Evolutionary conservation across 2,329 filamentous ascomycete genomes (phyloP), one percentile per base, ranked within the genome.

Genomic region (Allantophomopsis lycopodina): DNA sequence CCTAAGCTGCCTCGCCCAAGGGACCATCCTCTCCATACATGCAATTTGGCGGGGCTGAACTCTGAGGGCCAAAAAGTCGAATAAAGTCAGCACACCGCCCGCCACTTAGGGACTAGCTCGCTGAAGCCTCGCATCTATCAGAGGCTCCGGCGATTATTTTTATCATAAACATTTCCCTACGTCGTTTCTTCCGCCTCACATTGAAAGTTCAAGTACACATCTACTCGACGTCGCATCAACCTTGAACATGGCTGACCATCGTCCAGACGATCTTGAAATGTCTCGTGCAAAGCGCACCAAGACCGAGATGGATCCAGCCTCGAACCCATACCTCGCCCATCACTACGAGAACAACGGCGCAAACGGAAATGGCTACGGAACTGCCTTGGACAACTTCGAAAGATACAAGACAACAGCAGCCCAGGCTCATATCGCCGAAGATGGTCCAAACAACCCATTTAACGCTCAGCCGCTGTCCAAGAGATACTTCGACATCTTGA

Each of bases 301-400:
- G 43, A 50, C 50, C 21, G 49, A 40, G 36, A 60, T 51, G 17
- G 69, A 75, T 54, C 71, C 73, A 40, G 62, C 63, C 42, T 55
- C 72, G 56, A 96, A 96, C 58, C 85, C 84, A 1, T 96, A 98
- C 65, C 76, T 98, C 46, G 84, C 87, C 41, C 91, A 98, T 62
- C 82, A 83, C 76, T 78, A 89, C 61, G 70, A 79, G 46, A 40
- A 46, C 15, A 37, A 40, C 8, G 47, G 47, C 35, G 41, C 40
- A 35, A 57, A 55, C 57, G 51, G 56, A 30, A 46, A 50, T 43
- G 55, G 54, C 34, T 55, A 48, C 41, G 56, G 61, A 39, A 69
- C 71, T 20, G 64, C 70, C 36, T 66, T 94, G 41, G 67, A 70
- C 33, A 67, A 71, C 43, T 77, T 95, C 61, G 76, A 73, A 59